Base-by-base conservation (phyloP, 2,329 filamentous ascomycete species). In the Colletotrichum karsti region DNA sequence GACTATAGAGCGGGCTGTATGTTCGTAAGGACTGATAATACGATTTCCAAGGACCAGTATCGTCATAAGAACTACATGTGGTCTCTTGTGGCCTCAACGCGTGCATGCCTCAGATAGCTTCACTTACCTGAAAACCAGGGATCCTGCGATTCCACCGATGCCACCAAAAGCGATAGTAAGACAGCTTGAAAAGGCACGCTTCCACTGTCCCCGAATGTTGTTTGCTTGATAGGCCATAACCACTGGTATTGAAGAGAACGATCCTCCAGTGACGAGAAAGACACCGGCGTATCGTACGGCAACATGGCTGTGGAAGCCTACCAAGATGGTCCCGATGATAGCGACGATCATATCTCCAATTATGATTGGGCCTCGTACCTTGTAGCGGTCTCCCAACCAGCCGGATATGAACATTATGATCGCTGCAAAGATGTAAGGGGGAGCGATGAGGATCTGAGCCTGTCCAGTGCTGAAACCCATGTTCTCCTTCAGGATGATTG, bases 231-330 rank as follows among this genome's bases (percentile, higher is more conserved):
- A 68, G 5, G 66, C 66, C 61, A 67, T 61, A 24, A 48, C 55
- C 7, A 60, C 59, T 4, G 69, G 67, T 18, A 64, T 63, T n/a
- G 60, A 44, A 13, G 58, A 56, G 26, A 60, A 41, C 12, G 59
- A 54, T 7, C 66, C 73, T 1, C 63, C 67, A 18, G 67, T 63
- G 12, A 71, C 56, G 0, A 94, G 82, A 77, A 93, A 94, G 0
- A 86, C 88, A 0, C 88, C 92, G 0, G 88, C 88, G 73, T 94
- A 94, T 63, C 90, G 87, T 0, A 91, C 84, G 1, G 82, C 82
- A 0, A 91, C 80, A 0, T 81, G 77, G 1, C 81, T 74, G 3
- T 83, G 85, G 1, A 85, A 85, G 0, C 93, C 77, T 1, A 93
- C 82, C 86, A 94, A 90, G 4, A 79, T 74, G 71, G 93, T 93